Evolutionary conservation across 805 yeast genomes (phyloP), one percentile per base, ranked within the genome.

Genomic region (Nakazawaea wickerhamii): DNA sequence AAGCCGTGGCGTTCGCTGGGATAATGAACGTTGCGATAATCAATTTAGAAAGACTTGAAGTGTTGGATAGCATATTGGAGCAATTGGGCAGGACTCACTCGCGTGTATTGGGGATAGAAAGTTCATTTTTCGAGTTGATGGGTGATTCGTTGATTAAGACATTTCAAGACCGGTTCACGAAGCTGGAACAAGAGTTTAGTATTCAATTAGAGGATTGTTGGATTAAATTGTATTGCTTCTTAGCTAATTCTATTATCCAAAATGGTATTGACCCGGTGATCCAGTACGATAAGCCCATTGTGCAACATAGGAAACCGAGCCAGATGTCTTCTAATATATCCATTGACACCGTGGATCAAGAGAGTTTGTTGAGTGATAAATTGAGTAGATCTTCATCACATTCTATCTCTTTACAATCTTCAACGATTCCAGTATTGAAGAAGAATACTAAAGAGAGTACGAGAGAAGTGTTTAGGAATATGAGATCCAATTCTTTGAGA

Each of bases 1-100:
- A 87, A 61, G 88, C 93, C 1, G 75, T 78, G 13, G 75, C 90
- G 6, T 81, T 86, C 65, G 88, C 91, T 0, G 89, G 90, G 4
- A 86, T 86, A 15, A 59, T 87, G 51, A 74, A 84, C 22, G 70
- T 78, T 33, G 84, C 90, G 2, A 76, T 86, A 46, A 61, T 72
- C 22, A 78, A 77, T 50, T 64, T 86, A 40, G 89, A 83, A 41
- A 70, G 79, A 49, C 64, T 85, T 40, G 55, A 70, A 3, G 59
- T 61, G 5, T 61, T 85, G 50, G 81, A 82, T 52, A 81, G 71
- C 20, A 80, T 79, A 43, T 61, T 87, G 38, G 65, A 64, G 34
- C 73, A 75, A 36, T 61, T 86, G 50, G 95, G 90, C 2, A 84
- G 83, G 55, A 66, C 86, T 40, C 95, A 87, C 58, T 66, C 87